Evolutionary conservation across 257 asterid species (phyloP).

Genomic region (Euphrasia confusa): DNA sequence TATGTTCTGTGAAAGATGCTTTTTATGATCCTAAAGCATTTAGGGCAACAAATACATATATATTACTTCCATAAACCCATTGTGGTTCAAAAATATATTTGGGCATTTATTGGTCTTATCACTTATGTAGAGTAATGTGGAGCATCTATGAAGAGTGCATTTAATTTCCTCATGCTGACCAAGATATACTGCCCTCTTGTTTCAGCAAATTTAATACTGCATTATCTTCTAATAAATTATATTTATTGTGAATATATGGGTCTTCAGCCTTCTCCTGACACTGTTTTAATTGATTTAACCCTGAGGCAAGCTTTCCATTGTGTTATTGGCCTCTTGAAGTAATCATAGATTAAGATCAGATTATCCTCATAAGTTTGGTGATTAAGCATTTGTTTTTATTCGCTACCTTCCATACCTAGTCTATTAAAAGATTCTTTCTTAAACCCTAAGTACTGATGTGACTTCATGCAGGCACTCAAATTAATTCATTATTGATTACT

Average conservation of each 20-base stretch:
- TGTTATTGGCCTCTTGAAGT: slow-evolving; percentile 10
- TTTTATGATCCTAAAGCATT: slow-evolving; percentile 15
- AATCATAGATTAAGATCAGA: slow-evolving; percentile 2
- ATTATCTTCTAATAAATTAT: slow-evolving; percentile 4
- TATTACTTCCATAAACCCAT: background rate
- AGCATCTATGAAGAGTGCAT: slow-evolving; percentile 7
- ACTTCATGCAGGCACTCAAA: background rate
- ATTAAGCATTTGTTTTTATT: slow-evolving; percentile 5
- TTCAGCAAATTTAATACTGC: slow-evolving; percentile 2
- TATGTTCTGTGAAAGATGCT: slow-evolving; percentile 12
- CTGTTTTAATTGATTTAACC: slow-evolving; percentile 16
- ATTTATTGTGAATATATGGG: slow-evolving; percentile 3
- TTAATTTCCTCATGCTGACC: slow-evolving; percentile 3
- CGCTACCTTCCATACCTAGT: slow-evolving; percentile 8
- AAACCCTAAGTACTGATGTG: background rate
- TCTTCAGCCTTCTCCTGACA: background rate
- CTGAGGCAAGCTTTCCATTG: slow-evolving; percentile 2
- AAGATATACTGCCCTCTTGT: background rate
- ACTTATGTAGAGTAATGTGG: slow-evolving; percentile 13
- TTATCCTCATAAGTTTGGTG: slow-evolving; percentile 13
- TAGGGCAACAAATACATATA: slow-evolving; percentile 3
- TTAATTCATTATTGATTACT: background rate
- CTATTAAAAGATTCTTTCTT: background rate
- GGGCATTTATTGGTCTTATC: slow-evolving; percentile 17
- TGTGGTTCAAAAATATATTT: slow-evolving; percentile 19